A percentile compares a stretch with the other conserved stretches of the same genome.
Conservation (phyloP, 2,329 filamentous ascomycete species). For the Fusarium concolor region DNA sequence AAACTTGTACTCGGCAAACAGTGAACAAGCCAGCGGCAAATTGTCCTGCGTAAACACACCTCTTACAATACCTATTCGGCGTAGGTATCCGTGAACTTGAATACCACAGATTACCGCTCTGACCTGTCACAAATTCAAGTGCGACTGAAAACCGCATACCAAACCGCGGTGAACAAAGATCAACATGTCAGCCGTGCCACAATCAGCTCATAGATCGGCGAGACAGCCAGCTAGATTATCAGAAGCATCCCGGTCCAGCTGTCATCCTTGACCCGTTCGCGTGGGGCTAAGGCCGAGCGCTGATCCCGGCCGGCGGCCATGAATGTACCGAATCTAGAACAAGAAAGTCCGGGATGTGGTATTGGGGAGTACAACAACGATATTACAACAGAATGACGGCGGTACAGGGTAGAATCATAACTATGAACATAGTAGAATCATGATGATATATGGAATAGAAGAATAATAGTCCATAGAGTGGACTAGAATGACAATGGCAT, state of each 20-base stretch:
- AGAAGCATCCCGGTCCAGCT: background rate
- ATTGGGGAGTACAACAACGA: background rate
- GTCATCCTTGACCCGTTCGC: background rate
- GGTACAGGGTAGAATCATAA: background rate
- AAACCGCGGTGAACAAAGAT: background rate
- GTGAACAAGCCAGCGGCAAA: background rate
- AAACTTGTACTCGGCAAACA: background rate
- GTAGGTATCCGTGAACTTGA: too few species aligned
- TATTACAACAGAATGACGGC: background rate
- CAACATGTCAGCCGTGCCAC: background rate
- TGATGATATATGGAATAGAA: too few species aligned
- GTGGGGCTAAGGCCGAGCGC: conserved; percentile 3
- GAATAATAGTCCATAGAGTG: too few species aligned
- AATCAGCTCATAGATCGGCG: background rate
- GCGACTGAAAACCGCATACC: background rate
- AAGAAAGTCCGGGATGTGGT: background rate
- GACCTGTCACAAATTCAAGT: background rate
- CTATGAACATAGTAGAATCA: too few species aligned
- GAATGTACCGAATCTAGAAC: conserved; percentile 7
- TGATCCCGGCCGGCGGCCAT: conserved; percentile 19
- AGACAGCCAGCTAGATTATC: background rate
- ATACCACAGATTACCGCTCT: too few species aligned
- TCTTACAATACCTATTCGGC: background rate
- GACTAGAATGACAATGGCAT: background rate
- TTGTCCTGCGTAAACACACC: background rate